These are phyloP conservation scores for Catunica adiposa DNA, from an alignment of 2,329 filamentous ascomycete species.

Conservation along the genomic window DNA sequence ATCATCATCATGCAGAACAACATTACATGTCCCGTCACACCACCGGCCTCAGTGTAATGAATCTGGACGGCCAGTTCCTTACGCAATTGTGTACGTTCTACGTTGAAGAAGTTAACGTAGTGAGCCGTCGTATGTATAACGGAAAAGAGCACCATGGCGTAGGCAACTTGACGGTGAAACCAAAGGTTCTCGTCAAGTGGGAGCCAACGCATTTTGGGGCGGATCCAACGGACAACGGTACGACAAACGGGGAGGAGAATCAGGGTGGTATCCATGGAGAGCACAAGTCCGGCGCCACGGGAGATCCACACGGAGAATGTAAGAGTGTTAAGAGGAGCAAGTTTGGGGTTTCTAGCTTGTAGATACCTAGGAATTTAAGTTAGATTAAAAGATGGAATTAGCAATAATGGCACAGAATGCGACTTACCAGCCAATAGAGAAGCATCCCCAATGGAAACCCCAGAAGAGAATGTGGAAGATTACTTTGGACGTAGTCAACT, in stretches of 20 bases:
- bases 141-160: conserved; percentile 70
- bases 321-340: conserved; percentile 66
- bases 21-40: conserved; percentile 94
- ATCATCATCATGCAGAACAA: conserved; percentile 97
- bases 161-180: conserved; percentile 93
- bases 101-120: conserved; percentile 98
- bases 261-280: conserved; percentile 70
- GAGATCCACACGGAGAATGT: conserved; percentile 91
- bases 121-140: conserved; percentile 62
- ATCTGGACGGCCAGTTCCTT: conserved; percentile 71
- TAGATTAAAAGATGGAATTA: not conserved
- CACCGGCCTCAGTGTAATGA: conserved; percentile 76
- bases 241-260: conserved; percentile 91
- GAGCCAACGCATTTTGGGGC: conserved; percentile 74
- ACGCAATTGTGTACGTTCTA: conserved; percentile 71
- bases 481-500: conserved; percentile 54
- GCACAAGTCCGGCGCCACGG: conserved; percentile 72
- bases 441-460: conserved; percentile 60
- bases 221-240: conserved; percentile 66
- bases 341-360: conserved; percentile 48
- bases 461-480: conserved; percentile 72
- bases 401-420: not conserved
- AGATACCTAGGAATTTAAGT: conserved; percentile 45
- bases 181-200: conserved; percentile 93
- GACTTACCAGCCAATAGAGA: conserved; percentile 70